Evolutionary conservation across 805 yeast species (phyloP).

Genomic region (Yarrowia sp.): DNA sequence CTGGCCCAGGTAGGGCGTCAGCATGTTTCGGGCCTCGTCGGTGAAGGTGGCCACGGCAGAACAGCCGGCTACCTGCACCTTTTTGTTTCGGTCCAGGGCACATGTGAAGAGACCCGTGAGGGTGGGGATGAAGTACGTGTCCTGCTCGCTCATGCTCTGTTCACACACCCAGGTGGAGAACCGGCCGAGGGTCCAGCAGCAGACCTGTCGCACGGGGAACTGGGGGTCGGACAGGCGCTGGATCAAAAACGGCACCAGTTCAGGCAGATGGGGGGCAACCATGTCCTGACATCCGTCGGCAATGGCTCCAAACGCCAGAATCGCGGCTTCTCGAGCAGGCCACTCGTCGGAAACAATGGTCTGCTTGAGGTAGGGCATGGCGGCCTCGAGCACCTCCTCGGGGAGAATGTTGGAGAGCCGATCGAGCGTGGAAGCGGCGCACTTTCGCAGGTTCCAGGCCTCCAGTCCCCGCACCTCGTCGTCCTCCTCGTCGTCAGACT

Average conservation of each 20-base stretch:
- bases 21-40: constrained; percentile 73
- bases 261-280: constrained; percentile 75
- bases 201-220: constrained; percentile 87
- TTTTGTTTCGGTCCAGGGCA: constrained; percentile 81
- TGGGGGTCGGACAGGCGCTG: constrained; percentile 76
- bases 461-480: constrained; percentile 70
- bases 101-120: constrained; percentile 76
- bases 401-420: constrained; percentile 74
- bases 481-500: constrained; percentile 74
- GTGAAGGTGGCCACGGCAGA: constrained; percentile 83
- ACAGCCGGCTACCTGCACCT: constrained; percentile 95
- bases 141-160: constrained; percentile 47
- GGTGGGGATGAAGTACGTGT: constrained; percentile 72
- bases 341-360: constrained; percentile 74
- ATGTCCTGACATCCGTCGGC: constrained; percentile 84
- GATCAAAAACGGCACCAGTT: constrained; percentile 82
- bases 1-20: constrained; percentile 69
- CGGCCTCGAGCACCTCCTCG: constrained; percentile 65
- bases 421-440: constrained; percentile 93
- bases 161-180: constrained; percentile 78
- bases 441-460: constrained; percentile 91
- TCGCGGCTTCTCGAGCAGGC: constrained; percentile 93
- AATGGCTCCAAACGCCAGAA: constrained; percentile 93
- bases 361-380: constrained; percentile 78
- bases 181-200: constrained; percentile 95